phyloP scores from a whole-genome alignment of 1,139 yeast genomes.

The Wickerhamomyces sp. region DNA sequence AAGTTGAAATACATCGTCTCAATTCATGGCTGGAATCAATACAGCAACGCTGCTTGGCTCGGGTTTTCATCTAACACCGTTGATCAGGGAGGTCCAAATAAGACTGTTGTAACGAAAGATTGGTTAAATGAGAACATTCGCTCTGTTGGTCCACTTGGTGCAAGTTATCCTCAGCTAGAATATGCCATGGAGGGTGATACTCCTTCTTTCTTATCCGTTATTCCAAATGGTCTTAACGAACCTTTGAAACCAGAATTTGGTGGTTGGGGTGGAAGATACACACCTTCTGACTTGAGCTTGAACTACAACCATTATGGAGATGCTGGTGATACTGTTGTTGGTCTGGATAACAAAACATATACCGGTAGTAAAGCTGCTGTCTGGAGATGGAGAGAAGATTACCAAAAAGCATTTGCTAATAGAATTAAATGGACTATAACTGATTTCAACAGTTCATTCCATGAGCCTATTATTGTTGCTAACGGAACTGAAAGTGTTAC shows the following conservation, averaged over 20 bases:
- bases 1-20: slow-evolving; percentile 24
- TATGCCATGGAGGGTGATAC: slow-evolving; percentile 27
- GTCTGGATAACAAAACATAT: slow-evolving; percentile 18
- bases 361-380: slow-evolving; percentile 22
- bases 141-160: slow-evolving; percentile 25
- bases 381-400: slow-evolving; percentile 27
- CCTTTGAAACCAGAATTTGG: slow-evolving; percentile 27
- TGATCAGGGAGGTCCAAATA: slow-evolving; percentile 26
- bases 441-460: slow-evolving; percentile 17
- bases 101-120: slow-evolving; percentile 19
- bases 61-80: slow-evolving; percentile 28
- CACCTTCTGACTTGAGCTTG: slow-evolving; percentile 14
- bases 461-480: slow-evolving; percentile 19
- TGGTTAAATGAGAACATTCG: slow-evolving; percentile 24
- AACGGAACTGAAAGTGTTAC: slow-evolving; percentile 17
- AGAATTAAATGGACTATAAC: slow-evolving; percentile 26
- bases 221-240: slow-evolving; percentile 27
- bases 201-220: slow-evolving; percentile 23
- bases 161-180: slow-evolving; percentile 18
- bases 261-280: slow-evolving; percentile 30
- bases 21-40: slow-evolving; percentile 25
- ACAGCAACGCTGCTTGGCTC: slow-evolving; percentile 26
- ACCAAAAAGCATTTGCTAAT: slow-evolving; percentile 23
- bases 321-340: slow-evolving; percentile 23
- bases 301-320: slow-evolving; percentile 23